These are phyloP conservation scores for Colletotrichum gloeosporioides DNA, from an alignment of 2,329 filamentous ascomycete genomes.

Conservation along the genomic window DNA sequence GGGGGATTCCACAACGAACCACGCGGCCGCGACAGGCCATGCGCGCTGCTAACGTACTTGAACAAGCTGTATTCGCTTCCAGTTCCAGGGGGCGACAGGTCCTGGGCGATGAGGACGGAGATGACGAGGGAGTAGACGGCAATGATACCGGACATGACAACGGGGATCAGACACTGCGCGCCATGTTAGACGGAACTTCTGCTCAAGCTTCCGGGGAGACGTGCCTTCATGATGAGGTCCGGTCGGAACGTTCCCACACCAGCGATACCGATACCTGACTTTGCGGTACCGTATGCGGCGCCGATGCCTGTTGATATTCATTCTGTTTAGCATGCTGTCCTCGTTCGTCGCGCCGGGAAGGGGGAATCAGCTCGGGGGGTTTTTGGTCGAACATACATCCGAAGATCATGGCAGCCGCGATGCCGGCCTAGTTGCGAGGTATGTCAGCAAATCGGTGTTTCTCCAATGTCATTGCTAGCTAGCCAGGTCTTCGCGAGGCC, in stretches of 20 bases:
- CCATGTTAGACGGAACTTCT: background rate
- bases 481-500: background rate
- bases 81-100: conserved; percentile 75
- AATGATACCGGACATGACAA: conserved; percentile 99
- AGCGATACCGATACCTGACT: conserved; percentile 86
- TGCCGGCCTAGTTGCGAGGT: conserved; percentile 64
- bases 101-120: conserved; percentile 91
- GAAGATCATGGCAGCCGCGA: conserved; percentile 83
- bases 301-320: conserved; percentile 56
- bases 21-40: background rate
- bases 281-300: conserved; percentile 86
- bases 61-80: conserved; percentile 78
- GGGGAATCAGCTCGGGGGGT: conserved; percentile 32
- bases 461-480: background rate
- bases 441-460: conserved; percentile 26
- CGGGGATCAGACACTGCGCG: conserved; percentile 77
- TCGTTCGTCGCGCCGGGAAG: conserved; percentile 9
- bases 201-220: conserved; percentile 11
- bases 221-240: conserved; percentile 90
- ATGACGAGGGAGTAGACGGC: conserved; percentile 98
- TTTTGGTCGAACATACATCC: conserved; percentile 63
- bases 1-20: background rate
- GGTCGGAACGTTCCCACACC: conserved; percentile 85
- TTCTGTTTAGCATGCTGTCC: conserved; percentile 1
- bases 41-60: conserved; percentile 59